These are phyloP conservation scores for Naganishia albida DNA, from an alignment of 1,284 basidiomycete species.

Conservation along the genomic window DNA sequence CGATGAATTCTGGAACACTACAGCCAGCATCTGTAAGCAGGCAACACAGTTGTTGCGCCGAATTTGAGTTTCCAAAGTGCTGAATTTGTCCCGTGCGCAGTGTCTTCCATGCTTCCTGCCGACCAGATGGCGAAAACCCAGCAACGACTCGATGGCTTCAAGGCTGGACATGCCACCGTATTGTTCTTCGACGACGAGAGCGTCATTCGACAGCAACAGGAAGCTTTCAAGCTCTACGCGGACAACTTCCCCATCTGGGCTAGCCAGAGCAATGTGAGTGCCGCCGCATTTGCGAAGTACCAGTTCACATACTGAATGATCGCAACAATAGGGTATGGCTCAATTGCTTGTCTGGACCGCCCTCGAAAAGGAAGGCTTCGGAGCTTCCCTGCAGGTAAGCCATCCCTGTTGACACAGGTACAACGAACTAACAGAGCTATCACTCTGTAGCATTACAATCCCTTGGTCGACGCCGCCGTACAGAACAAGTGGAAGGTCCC, in stretches of 20 bases:
- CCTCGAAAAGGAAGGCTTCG: slow-evolving; percentile 55
- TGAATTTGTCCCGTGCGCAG: no score
- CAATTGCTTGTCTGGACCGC: slow-evolving; percentile 57
- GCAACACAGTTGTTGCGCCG: no score
- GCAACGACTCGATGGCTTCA: slow-evolving; percentile 50
- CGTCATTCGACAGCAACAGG: slow-evolving; percentile 41
- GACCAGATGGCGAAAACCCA: slow-evolving; percentile 35
- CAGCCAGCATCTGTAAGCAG: slow-evolving; percentile 44
- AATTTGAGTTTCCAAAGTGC: no score
- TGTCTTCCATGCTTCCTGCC: slow-evolving; percentile 21
- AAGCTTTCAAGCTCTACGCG: slow-evolving; percentile 52
- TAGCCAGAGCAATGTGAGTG: slow-evolving; percentile 24
- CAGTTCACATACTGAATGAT: not conserved
- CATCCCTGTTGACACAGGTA: not conserved
- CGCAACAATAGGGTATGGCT: slow-evolving; percentile 36
- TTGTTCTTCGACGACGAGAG: slow-evolving; percentile 55
- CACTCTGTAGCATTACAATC: slow-evolving; percentile 53
- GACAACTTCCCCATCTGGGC: slow-evolving; percentile 49
- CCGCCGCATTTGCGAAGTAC: no score
- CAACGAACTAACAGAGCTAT: slow-evolving; percentile 7
- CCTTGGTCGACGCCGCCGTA: slow-evolving; percentile 42
- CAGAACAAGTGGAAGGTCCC: slow-evolving; percentile 50
- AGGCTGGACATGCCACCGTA: slow-evolving; percentile 55
- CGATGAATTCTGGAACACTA: slow-evolving; percentile 54
- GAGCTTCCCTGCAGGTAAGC: slow-evolving; percentile 54